These are phyloP conservation scores for Hsuehochloa calcarea DNA, from an alignment of 176 grass and related monocot genomes.

Conservation along the genomic window DNA sequence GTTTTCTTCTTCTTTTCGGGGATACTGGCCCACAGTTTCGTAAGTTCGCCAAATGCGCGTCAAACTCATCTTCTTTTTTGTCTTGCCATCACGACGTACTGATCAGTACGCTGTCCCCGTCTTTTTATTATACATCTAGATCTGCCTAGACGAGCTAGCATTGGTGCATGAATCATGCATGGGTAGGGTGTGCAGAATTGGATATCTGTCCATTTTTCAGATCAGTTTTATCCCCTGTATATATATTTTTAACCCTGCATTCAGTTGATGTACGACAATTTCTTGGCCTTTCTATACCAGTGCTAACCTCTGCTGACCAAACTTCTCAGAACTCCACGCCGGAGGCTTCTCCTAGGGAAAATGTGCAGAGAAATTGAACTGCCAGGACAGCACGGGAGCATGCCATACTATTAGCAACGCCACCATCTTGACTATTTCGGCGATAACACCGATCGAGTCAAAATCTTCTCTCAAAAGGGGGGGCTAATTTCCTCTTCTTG, in stretches of 20 bases:
- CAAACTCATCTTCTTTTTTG: too few relatives aligned
- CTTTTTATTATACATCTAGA: background rate
- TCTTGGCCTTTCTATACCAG: background rate
- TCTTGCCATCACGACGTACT: background rate
- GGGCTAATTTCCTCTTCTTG: background rate
- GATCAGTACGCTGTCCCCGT: background rate
- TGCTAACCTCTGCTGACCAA: constrained; percentile 12
- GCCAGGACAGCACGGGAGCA: background rate
- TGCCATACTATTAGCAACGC: background rate
- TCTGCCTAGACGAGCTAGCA: background rate
- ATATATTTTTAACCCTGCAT: background rate
- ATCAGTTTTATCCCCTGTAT: background rate
- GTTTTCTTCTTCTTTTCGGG: background rate
- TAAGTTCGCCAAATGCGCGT: background rate
- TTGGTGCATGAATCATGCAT: background rate
- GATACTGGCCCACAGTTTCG: background rate
- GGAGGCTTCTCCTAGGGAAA: background rate
- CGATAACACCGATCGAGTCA: background rate
- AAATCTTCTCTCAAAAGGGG: background rate
- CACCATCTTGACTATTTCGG: background rate
- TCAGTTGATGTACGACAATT: background rate
- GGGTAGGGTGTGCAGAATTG: background rate
- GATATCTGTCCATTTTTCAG: background rate
- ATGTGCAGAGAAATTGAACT: background rate
- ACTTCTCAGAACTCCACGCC: background rate